These are phyloP conservation scores for Xylariaceae sp. DNA, from an alignment of 2,329 filamentous ascomycete species.

Conservation along the genomic window DNA sequence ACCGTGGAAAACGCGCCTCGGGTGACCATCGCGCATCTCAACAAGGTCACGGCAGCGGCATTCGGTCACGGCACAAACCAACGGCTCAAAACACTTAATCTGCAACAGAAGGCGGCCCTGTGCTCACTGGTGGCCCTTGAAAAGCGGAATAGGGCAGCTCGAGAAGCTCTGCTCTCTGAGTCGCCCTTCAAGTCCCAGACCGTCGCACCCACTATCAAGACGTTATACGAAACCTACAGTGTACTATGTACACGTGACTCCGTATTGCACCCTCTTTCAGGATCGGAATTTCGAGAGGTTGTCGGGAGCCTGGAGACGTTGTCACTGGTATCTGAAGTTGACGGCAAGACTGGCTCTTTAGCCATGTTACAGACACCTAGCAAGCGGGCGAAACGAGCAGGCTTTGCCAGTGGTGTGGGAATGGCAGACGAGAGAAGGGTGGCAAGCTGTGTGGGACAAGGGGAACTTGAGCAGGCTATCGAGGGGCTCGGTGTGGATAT, in stretches of 20 bases:
- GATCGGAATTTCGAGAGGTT: constrained; percentile 91
- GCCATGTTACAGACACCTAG: constrained; percentile 62
- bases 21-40: constrained; percentile 84
- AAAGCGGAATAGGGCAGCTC: constrained; percentile 57
- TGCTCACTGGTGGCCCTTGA: constrained; percentile 87
- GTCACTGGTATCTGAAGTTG: constrained; percentile 67
- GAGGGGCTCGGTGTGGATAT: constrained; percentile 58
- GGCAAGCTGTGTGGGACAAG: constrained; percentile 73
- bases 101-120: constrained; percentile 93
- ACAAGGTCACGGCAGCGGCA: constrained; percentile 80
- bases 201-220: constrained; percentile 73
- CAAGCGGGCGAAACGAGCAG: constrained; percentile 56
- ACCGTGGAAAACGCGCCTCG: constrained; percentile 78
- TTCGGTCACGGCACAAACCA: constrained; percentile 87
- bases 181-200: constrained; percentile 57
- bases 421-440: constrained; percentile 69
- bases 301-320: constrained; percentile 83
- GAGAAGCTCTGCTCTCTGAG: constrained; percentile 34
- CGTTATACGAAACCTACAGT: constrained; percentile 78
- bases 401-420: constrained; percentile 41
- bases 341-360: constrained; percentile 64
- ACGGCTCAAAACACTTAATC: constrained; percentile 78
- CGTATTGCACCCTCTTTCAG: constrained; percentile 82
- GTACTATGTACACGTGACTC: constrained; percentile 79
- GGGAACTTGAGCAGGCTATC: constrained; percentile 68